Evolutionary conservation across 1,139 yeast genomes (phyloP).

Genomic region (Suhomyces maxii): DNA sequence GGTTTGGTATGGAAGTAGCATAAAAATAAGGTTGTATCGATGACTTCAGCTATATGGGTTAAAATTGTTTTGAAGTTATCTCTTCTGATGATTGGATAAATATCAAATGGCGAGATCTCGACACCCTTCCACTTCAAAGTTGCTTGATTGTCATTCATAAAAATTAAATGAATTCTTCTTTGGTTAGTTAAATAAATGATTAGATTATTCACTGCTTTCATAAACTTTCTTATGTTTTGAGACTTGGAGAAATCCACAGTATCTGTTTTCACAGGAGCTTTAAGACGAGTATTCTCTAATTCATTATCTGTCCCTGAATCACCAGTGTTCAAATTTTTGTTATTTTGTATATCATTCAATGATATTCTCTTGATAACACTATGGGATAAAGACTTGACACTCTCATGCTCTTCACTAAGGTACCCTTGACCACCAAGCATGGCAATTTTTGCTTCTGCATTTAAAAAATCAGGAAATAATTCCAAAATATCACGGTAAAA

Average conservation of each 20-base stretch:
- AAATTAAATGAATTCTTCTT: conserved; percentile 46
- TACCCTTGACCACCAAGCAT: conserved; percentile 10
- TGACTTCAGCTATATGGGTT: conserved; percentile 42
- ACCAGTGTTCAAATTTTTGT: conserved; percentile 18
- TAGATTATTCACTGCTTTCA: conserved; percentile 50
- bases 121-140: conserved; percentile 48
- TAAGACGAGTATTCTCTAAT: conserved; percentile 3
- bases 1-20: conserved; percentile 71
- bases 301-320: conserved; percentile 34
- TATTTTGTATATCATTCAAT: conserved; percentile 26
- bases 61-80: conserved; percentile 16
- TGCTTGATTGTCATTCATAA: conserved; percentile 33
- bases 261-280: neutral
- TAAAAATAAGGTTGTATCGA: conserved; percentile 79
- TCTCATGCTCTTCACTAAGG: conserved; percentile 13
- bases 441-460: conserved; percentile 22
- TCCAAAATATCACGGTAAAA: conserved; percentile 35
- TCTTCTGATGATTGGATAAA: conserved; percentile 27
- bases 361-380: conserved; percentile 20
- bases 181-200: conserved; percentile 59
- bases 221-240: conserved; percentile 29
- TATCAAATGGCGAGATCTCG: conserved; percentile 39
- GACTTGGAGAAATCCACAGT: conserved; percentile 17
- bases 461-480: conserved; percentile 43
- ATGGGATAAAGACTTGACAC: conserved; percentile 17